phyloP scores from a whole-genome alignment of 768 basidiomycete genomes.

The Trametes coccinea region DNA sequence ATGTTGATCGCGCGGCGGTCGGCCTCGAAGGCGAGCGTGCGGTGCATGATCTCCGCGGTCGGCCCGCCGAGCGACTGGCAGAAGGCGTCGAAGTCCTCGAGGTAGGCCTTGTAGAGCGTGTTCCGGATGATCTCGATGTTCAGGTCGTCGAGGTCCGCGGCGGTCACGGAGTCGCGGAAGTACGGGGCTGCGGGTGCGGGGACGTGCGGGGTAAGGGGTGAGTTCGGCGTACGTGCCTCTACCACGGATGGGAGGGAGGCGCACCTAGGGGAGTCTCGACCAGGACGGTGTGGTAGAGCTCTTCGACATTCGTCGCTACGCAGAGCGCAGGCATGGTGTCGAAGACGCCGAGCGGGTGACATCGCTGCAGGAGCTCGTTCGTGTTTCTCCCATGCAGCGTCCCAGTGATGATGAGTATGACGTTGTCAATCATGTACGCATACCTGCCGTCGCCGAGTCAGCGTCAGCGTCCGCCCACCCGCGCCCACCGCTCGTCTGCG shows the following conservation, averaged over 20 bases:
- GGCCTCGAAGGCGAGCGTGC: slow-evolving; percentile 92
- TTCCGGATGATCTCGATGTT: slow-evolving; percentile 99
- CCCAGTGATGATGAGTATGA: slow-evolving; percentile 95
- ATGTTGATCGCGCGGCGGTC: slow-evolving; percentile 97
- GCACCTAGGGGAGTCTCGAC: slow-evolving; percentile 96
- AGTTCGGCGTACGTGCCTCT: no score
- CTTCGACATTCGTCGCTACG: slow-evolving; percentile 98
- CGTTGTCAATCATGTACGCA: slow-evolving; percentile 99
- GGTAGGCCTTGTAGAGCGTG: slow-evolving; percentile 97
- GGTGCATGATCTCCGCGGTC: slow-evolving; percentile 89
- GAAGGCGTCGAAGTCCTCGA: slow-evolving; percentile 94
- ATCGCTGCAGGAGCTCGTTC: slow-evolving; percentile 92
- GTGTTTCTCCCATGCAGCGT: slow-evolving; percentile 97
- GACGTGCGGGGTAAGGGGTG: background rate
- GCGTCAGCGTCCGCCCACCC: background rate
- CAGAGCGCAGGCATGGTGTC: slow-evolving; percentile 99
- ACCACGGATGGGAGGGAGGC: slow-evolving; percentile 28
- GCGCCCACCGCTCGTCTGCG: background rate
- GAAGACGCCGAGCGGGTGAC: slow-evolving; percentile 95
- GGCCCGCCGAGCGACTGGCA: slow-evolving; percentile 78
- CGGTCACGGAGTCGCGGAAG: slow-evolving; percentile 94
- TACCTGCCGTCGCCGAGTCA: slow-evolving; percentile 55
- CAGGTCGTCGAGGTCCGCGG: slow-evolving; percentile 94
- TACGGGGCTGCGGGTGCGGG: slow-evolving; percentile 67
- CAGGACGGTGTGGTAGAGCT: slow-evolving; percentile 93